Evolutionary conservation across 192 early-diverging fungal species (phyloP), one percentile per base, ranked within the genome.

Genomic region (Backusella westeae): DNA sequence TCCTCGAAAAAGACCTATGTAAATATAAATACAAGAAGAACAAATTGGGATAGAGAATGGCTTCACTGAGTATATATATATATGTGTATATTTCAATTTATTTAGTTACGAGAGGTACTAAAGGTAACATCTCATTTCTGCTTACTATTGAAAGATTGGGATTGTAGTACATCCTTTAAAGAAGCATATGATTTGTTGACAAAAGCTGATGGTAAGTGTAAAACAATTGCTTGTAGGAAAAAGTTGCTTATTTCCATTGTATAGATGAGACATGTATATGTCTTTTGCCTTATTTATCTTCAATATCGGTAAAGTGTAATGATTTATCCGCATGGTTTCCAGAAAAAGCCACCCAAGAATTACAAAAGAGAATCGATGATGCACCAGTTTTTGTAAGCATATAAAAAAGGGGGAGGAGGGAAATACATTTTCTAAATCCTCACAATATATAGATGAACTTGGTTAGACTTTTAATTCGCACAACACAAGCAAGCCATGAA

Each of bases 201-300:
- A 8, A 35, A 44, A n/a, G 67, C 65, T 36, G 65, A 75, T 52
- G 65, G 75, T 68, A 75, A 53, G 29, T 49, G 19, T 34, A 36
- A 32, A 10, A 12, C 36, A n/a, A 15, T 17, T 34, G 5, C 15
- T 9, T 63, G 8, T 29, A 63, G 8, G 3, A 26, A 0, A 63
- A 32, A 32, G 12, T 2, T 63, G 23, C 21, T 63, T 26, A 12
- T 29, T 29, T 29, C 23, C 23, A 63, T 63, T 63, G 34, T 66
- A 5, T 67, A 74, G 73, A 74, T 67, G 39, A 59, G 34, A 67
- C 41, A 5, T 46, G 63, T 12, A 38, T 59, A 26, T 23, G 63
- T 8, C 38, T 74, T 12, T 74, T 74, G 42, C 73, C 73, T 19
- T 74, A 66, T 74, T 44, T 74, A 66, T 74, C 73, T 17, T 67